Base-by-base conservation (phyloP, 805 yeast species). In the Teunomyces gatunensis region DNA sequence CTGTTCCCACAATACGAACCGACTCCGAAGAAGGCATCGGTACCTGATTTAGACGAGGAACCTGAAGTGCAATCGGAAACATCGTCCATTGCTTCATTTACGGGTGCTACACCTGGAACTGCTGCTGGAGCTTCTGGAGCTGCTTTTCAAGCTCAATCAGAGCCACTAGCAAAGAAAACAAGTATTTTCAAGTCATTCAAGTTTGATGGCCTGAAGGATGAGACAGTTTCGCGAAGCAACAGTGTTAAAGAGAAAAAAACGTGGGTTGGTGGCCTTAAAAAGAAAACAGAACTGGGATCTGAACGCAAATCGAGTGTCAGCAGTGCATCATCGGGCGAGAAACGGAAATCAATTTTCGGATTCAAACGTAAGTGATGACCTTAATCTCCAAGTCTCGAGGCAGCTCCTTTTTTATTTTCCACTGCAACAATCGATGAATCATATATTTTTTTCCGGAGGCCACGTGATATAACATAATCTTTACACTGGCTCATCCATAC, bases 201-300 rank as follows among this genome's bases (percentile, higher is more conserved):
- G 53, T 48, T 62, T 9, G 74, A 58, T 27, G 42, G 48, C 10
- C 42, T 42, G 30, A 53, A 49, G 27, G 54, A 45, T 11, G 60
- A 54, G 15, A 44, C 47, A 17, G 25, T 54, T 7, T 51, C 61
- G 1, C 39, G 55, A 3, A 41, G 52, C 2, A 47, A 49, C 11
- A 49, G 54, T 18, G 44, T 29, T 15, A 28, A 30, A 7, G 74
- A 69, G 35, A 70, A 71, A 58, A 72, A 72, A 47, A 60, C 68
- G 30, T 69, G 74, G 74, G 72, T 71, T 4, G 72, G 71, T 2
- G 70, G 73, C 0, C 58, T 71, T 27, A 69, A 68, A 44, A 54
- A 37, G 69, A 29, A 52, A 67, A 46, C 72, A 62, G 40, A 60
- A 58, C 39, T n/a, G 13, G 6, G 15, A 6, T 11, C 40, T 18